Conservation (phyloP, 352 stramenopile genomes). For the Phytophthora pluvialis region DNA sequence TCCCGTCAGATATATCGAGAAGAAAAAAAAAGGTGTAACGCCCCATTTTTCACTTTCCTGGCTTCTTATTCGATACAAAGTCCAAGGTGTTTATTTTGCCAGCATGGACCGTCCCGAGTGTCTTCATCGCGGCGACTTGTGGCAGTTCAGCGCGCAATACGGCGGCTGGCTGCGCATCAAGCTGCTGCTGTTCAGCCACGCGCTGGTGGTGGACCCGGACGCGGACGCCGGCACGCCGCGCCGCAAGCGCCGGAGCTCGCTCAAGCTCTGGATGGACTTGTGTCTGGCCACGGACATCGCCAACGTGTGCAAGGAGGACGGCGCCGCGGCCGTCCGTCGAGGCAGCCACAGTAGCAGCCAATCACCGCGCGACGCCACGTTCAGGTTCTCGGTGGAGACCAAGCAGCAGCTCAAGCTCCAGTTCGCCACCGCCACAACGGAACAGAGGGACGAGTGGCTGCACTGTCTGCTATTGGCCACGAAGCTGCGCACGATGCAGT, state of each 20-base stretch:
- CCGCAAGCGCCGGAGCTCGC: slow-evolving; percentile 51
- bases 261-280: slow-evolving; percentile 59
- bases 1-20: neutral
- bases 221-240: slow-evolving; percentile 43
- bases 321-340: slow-evolving; percentile 11
- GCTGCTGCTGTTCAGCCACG: slow-evolving; percentile 52
- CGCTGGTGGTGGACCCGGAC: slow-evolving; percentile 60
- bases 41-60: neutral
- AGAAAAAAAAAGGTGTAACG: neutral
- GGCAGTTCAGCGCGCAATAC: slow-evolving; percentile 62
- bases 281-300: slow-evolving; percentile 44
- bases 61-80: slow-evolving; percentile 15
- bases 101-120: slow-evolving; percentile 39
- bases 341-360: slow-evolving; percentile 27
- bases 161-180: slow-evolving; percentile 55
- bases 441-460: slow-evolving; percentile 55
- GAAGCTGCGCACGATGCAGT: slow-evolving; percentile 34
- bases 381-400: slow-evolving; percentile 48
- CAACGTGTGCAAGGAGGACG: slow-evolving; percentile 41
- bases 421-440: slow-evolving; percentile 41
- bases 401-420: slow-evolving; percentile 37
- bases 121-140: slow-evolving; percentile 47
- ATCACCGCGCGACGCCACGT: slow-evolving; percentile 21
- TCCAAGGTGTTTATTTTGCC: slow-evolving; percentile 1
- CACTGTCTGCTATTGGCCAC: slow-evolving; percentile 48